Conservation (phyloP, 2,329 filamentous ascomycete species). For the Xylaria sp. region DNA sequence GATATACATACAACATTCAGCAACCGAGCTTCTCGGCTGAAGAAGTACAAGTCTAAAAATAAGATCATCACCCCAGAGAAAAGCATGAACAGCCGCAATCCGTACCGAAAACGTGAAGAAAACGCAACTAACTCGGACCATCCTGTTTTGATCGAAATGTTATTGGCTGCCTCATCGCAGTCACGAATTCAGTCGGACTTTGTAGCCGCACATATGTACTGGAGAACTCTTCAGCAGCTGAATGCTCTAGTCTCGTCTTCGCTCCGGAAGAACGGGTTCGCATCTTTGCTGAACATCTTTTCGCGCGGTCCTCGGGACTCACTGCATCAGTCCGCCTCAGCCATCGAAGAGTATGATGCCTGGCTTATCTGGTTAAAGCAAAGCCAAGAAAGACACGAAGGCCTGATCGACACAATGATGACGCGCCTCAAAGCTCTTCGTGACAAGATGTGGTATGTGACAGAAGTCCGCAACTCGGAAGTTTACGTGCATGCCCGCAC, state of each 20-base stretch:
- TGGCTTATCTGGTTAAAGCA: constrained; percentile 86
- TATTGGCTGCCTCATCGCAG: constrained; percentile 76
- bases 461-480: constrained; percentile 87
- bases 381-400: constrained; percentile 78
- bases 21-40: constrained; percentile 69
- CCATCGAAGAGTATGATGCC: constrained; percentile 78
- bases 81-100: constrained; percentile 63
- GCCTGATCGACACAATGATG: constrained; percentile 76
- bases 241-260: constrained; percentile 65
- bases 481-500: constrained; percentile 87
- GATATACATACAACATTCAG: constrained; percentile 69
- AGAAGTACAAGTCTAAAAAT: constrained; percentile 66
- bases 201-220: constrained; percentile 82
- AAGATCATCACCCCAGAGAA: constrained; percentile 58
- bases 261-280: constrained; percentile 70
- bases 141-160: constrained; percentile 70
- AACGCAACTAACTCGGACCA: constrained; percentile 38
- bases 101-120: constrained; percentile 53
- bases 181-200: constrained; percentile 83
- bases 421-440: constrained; percentile 74
- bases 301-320: constrained; percentile 72
- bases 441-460: constrained; percentile 99
- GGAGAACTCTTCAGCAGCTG: constrained; percentile 79
- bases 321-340: constrained; percentile 71
- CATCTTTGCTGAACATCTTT: constrained; percentile 75